Evolutionary conservation across 805 yeast species (phyloP), one percentile per base, ranked within the genome.

Genomic region (Limtongia smithiae): DNA sequence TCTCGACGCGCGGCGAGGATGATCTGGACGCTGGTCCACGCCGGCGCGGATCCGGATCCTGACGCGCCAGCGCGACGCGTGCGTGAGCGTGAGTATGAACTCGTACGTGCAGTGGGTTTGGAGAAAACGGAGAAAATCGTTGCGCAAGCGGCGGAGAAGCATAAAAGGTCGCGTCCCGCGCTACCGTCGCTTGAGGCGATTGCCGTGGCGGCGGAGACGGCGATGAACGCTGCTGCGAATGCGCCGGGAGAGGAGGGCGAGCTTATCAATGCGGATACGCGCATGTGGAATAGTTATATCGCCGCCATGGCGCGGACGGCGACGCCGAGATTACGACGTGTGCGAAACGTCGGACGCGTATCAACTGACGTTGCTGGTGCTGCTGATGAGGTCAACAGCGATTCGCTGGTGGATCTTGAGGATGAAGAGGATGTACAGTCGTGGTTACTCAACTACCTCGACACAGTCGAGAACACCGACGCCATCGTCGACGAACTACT

Each of bases 21-120:
- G 17, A 25, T 54, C 18, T 54, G 58, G 58, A 31, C 40, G 7
- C n/a, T 38, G 25, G 34, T 51, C 17, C 37, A 47, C 28, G 36
- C 41, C 15, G 50, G 47, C 20, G 14, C 11, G 4, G 41, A 33
- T n/a, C 37, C 41, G 24, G 30, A 21, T 33, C 25, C 20, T 12
- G 42, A n/a, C 4, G 37, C 31, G 2, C 22, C 20, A 27, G 38
- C 40, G 17, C 32, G 45, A 17, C 15, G 30, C 9, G 28, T 12
- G 17, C 15, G n/a, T n/a, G n/a, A n/a, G n/a, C n/a, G n/a, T n/a
- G n/a, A n/a, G n/a, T n/a, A n/a, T n/a, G 28, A 25, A 9, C 9
- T 25, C 9, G 9, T 6, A 6, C 6, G 9, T 6, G 9, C 9
- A 6, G 9, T 7, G 9, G 28, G 28, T 6, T 9, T 25, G 28